Evolutionary conservation across 2,329 filamentous ascomycete species (phyloP).

Genomic region (Tolypocladium cylindrosporum): DNA sequence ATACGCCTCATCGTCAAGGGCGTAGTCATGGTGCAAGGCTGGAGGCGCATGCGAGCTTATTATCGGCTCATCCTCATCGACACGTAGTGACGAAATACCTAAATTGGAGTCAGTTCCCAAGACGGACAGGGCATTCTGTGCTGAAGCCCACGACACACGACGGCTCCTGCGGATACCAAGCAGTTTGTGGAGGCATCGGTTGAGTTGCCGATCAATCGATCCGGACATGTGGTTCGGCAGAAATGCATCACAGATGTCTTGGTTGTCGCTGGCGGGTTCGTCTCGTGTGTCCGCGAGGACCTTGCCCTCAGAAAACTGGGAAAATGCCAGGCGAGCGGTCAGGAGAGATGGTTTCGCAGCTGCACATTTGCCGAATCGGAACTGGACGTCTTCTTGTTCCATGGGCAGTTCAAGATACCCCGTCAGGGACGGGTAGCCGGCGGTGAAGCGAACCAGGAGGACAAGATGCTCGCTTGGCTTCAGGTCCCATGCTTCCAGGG

Average conservation of each 20-base stretch:
- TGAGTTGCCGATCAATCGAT: neutral
- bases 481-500: slow-evolving; percentile 69
- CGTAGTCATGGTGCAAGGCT: slow-evolving; percentile 18
- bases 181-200: neutral
- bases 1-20: slow-evolving; percentile 17
- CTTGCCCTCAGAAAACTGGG: slow-evolving; percentile 15
- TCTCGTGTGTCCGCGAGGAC: neutral
- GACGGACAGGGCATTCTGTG: neutral
- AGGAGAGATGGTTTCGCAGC: slow-evolving; percentile 58
- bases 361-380: slow-evolving; percentile 62
- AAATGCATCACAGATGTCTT: slow-evolving; percentile 7
- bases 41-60: slow-evolving; percentile 4
- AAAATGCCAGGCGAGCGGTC: slow-evolving; percentile 44
- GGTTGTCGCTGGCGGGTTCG: neutral
- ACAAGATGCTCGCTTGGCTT: slow-evolving; percentile 58
- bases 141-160: neutral
- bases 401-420: slow-evolving; percentile 33
- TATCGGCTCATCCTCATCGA: neutral
- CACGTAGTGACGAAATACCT: neutral
- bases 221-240: neutral
- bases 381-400: slow-evolving; percentile 28
- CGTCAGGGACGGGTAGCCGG: slow-evolving; percentile 52
- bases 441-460: slow-evolving; percentile 55
- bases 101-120: too few species aligned
- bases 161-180: neutral